Percentiles rank a stretch among this genome's conserved stretches.
phyloP scores from a whole-genome alignment of 306 rosid species.

The Quercus berberidifolia region DNA sequence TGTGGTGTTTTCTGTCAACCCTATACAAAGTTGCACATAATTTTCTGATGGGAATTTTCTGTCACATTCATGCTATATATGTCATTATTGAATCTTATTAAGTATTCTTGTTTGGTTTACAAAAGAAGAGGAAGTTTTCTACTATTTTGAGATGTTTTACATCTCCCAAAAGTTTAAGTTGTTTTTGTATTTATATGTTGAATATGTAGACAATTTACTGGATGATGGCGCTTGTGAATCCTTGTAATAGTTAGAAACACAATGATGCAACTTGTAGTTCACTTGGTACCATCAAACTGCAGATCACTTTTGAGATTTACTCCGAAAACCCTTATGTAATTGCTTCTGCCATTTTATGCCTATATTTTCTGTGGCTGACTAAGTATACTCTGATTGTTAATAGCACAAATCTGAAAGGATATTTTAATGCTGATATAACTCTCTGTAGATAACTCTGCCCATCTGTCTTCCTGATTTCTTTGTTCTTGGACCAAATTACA shows the following conservation, averaged over 20 bases:
- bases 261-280: neutral
- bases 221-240: neutral
- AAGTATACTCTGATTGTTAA: neutral
- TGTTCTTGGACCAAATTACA: slow-evolving; percentile 24
- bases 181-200: neutral
- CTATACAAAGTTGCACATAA: neutral
- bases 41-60: neutral
- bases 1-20: neutral
- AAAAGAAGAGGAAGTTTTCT: neutral
- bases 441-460: neutral
- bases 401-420: neutral
- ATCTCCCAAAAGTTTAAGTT: neutral
- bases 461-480: neutral
- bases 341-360: neutral
- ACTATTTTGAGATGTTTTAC: neutral
- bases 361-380: neutral
- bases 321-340: neutral
- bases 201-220: too few species aligned
- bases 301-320: neutral
- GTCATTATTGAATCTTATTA: neutral
- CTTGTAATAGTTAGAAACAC: neutral
- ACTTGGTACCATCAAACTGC: slow-evolving; percentile 4
- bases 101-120: neutral
- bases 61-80: neutral
- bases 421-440: neutral